Base-by-base conservation (phyloP, 768 basidiomycete species). In the Termitomyces sp. region DNA sequence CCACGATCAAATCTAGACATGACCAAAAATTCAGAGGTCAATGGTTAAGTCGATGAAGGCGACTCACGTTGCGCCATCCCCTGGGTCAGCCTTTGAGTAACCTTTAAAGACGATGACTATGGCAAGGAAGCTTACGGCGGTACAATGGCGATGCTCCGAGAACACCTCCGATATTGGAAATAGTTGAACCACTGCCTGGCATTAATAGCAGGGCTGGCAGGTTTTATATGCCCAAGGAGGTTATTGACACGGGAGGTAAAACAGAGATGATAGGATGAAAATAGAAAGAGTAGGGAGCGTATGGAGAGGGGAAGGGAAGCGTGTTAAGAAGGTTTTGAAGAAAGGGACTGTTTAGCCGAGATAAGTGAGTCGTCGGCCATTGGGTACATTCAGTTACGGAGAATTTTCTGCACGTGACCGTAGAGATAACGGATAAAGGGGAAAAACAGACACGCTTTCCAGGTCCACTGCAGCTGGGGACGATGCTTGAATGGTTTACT, bases 1-100 rank as follows among this genome's bases (percentile, higher is more conserved):
- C 89, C 88, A 22, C 80, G 77, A 70, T 89, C 81, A 71, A 84
- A 91, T 62, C 86, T 88, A 53, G 42, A 8, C 26, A 40, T 44
- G 47, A 24, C 18, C 44, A 51, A 45, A 47, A 20, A 43, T 32
- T 30, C 7, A 40, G 34, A 40, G 20, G n/a, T 16, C 9, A 20
- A 37, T 16, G 34, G n/a, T 20, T 14, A 18, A 9, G 13, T 24
- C n/a, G 13, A 6, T 53, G 37, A 33, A 46, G 5, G 4, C 22
- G 7, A 65, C 66, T 61, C 40, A 67, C 63, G 52, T 49, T 32
- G 55, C n/a, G 8, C 26, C 61, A 65, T 65, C 61, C 51, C 66
- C 66, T 65, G 30, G 14, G 32, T 34, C 27, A 14, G 32, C 39
- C 14, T 12, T 27, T 56, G 16, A 58, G 53, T 39, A 14, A 44